These are phyloP conservation scores for Cydonia oblonga DNA, from an alignment of 331 rosid genomes.

Conservation along the genomic window DNA sequence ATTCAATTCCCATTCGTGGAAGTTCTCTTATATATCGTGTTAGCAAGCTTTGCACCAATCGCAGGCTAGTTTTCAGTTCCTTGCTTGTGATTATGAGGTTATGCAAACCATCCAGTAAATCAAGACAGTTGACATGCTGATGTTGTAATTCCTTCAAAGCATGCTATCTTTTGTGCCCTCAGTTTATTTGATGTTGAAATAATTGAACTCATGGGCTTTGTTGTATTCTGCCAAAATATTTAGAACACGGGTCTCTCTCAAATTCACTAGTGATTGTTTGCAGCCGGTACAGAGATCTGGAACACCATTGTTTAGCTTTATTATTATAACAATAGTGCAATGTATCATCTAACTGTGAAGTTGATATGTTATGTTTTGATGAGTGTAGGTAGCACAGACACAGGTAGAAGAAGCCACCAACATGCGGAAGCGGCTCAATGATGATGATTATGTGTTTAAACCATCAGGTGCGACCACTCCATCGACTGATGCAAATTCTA, in stretches of 20 bases:
- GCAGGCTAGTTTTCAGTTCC: neutral
- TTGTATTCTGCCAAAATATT: neutral
- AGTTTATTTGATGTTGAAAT: neutral
- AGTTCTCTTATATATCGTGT: neutral
- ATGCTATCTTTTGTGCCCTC: neutral
- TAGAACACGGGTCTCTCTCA: neutral
- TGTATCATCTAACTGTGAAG: neutral
- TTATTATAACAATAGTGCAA: neutral
- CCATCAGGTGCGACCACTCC: conserved; percentile 26
- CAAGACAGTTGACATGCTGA: neutral
- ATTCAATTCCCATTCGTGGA: neutral
- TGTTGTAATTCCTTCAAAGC: neutral
- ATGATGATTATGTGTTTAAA: conserved; percentile 43
- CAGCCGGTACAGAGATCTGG: neutral
- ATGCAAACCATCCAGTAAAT: neutral
- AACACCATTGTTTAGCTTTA: neutral
- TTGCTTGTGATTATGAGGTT: neutral
- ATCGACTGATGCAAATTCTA: conserved; percentile 28
- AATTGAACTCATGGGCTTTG: neutral
- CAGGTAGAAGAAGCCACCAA: conserved; percentile 74
- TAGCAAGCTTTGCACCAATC: neutral
- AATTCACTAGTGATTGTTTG: neutral
- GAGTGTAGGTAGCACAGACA: conserved; percentile 66
- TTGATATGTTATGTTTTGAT: neutral
- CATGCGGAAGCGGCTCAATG: conserved; percentile 56